These are phyloP conservation scores for Phytophthora ohioensis DNA, from an alignment of 352 stramenopile genomes.

Conservation along the genomic window DNA sequence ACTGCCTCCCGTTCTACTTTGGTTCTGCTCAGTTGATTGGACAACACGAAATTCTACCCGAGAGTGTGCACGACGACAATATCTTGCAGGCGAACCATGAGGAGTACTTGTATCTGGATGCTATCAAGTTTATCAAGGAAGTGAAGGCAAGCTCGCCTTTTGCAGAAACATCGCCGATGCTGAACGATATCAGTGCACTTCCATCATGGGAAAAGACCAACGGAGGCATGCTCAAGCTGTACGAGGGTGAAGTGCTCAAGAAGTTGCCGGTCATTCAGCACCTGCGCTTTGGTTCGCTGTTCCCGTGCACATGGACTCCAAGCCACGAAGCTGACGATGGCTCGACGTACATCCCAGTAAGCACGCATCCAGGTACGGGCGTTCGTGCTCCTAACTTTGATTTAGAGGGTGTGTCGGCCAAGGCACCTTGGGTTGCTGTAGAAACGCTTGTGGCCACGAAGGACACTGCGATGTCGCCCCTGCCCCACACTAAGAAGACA, in stretches of 20 bases:
- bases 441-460: slow-evolving; percentile 53
- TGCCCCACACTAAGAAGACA: slow-evolving; percentile 41
- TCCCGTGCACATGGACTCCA: slow-evolving; percentile 86
- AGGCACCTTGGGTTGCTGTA: slow-evolving; percentile 75
- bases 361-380: slow-evolving; percentile 63
- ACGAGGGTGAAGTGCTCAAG: slow-evolving; percentile 97
- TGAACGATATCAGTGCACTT: slow-evolving; percentile 93
- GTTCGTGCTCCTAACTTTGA: slow-evolving; percentile 80
- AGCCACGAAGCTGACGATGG: slow-evolving; percentile 61
- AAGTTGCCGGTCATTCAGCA: slow-evolving; percentile 99
- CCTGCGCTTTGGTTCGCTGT: slow-evolving; percentile 96
- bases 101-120: slow-evolving; percentile 94
- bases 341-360: slow-evolving; percentile 63
- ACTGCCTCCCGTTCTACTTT: slow-evolving; percentile 99
- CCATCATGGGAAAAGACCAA: slow-evolving; percentile 94
- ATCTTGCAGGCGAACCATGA: slow-evolving; percentile 66
- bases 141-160: slow-evolving; percentile 93
- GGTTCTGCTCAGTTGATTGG: slow-evolving; percentile 95
- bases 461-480: slow-evolving; percentile 64
- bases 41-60: slow-evolving; percentile 74
- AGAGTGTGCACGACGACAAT: slow-evolving; percentile 77
- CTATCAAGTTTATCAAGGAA: slow-evolving; percentile 93
- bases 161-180: slow-evolving; percentile 94
- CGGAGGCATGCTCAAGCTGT: slow-evolving; percentile 90
- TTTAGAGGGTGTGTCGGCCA: slow-evolving; percentile 61